Conservation (phyloP, 1,284 basidiomycete species). For the Ceratobasidium sp. region DNA sequence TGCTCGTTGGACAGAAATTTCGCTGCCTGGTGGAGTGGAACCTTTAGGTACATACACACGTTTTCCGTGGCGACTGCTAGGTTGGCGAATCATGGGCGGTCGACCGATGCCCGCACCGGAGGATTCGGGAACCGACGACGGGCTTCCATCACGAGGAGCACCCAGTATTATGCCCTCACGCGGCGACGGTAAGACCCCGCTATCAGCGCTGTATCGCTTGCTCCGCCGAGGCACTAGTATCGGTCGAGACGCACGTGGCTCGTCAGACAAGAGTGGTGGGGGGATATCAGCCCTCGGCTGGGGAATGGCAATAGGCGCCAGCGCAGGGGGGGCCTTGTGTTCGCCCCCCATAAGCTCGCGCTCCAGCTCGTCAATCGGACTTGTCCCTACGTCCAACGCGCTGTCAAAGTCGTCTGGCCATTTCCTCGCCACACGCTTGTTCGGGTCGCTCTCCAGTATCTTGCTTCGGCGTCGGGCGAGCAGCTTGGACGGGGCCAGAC, state of each 20-base stretch:
- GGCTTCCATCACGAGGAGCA: slow-evolving; percentile 14
- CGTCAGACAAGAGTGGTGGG: slow-evolving; percentile 18
- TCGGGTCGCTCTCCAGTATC: slow-evolving; percentile 24
- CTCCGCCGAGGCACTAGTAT: slow-evolving; percentile 30
- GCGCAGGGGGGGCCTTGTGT: slow-evolving; percentile 40
- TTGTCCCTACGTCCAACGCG: slow-evolving; percentile 48
- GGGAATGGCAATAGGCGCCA: slow-evolving; percentile 43
- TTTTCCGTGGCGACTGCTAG: slow-evolving; percentile 11
- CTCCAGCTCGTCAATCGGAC: slow-evolving; percentile 17
- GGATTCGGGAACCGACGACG: slow-evolving; percentile 5
- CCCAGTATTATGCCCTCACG: slow-evolving; percentile 19
- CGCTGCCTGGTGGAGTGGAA: slow-evolving; percentile 23
- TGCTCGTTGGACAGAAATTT: slow-evolving; percentile 9
- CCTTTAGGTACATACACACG: slow-evolving; percentile 22
- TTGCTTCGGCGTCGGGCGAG: slow-evolving; percentile 6
- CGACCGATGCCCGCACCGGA: not conserved
- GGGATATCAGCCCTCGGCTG: not conserved
- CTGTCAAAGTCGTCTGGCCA: slow-evolving; percentile 83
- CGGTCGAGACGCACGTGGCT: slow-evolving; percentile 11
- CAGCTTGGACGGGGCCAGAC: slow-evolving; percentile 49
- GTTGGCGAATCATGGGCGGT: slow-evolving; percentile 4
- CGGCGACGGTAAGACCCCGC: slow-evolving; percentile 17
- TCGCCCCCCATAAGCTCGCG: slow-evolving; percentile 28
- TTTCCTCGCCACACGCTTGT: slow-evolving; percentile 60
- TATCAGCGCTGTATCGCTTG: slow-evolving; percentile 29